Evolutionary conservation across 345 rosid species (phyloP), one percentile per base, ranked within the genome.

Genomic region (Brassica incana): DNA sequence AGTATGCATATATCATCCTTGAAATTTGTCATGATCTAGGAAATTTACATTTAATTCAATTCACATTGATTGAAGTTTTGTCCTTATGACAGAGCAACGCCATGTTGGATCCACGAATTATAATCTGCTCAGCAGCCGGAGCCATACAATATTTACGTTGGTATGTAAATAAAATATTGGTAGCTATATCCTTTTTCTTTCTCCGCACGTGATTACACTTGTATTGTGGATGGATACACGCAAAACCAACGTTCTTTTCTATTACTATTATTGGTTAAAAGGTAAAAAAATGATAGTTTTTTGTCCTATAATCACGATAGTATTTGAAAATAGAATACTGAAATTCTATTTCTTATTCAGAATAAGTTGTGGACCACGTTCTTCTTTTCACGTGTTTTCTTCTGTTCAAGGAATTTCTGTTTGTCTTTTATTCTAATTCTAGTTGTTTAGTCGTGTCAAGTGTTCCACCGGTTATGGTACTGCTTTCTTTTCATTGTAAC

Each of bases 111-210:
- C 99, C 69, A 96, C 99, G 70, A 96, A 89, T 79, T 96, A 93
- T 85, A 96, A 96, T 86, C 78, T 96, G 80, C 95, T 87, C 50
- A 96, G 99, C 93, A 96, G 99, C 90, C 84, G 99, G 83, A 93
- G 99, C 87, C 99, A 96, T 85, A 93, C 99, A 66, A 92, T 96
- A 83, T 96, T 96, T 82, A 96, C 98, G n/a, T 85, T 96, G 96
- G 99, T 96, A 93, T 72, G 64, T 82, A 9, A 63, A 32, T 75
- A 67, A 76, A 77, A 33, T 65, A 67, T 30, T 20, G 20, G 40
- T 69, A 67, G 64, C 48, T 54, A 71, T 27, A 65, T 16, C 62
- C 40, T 61, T 50, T 61, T 50, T 54, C 25, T 73, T 35, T 80
- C 33, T 71, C 23, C 25, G 43, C 71, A 25, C 32, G n/a, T 69